phyloP scores from a whole-genome alignment of 495 filamentous ascomycete species.

The Usnea hakonensis region DNA sequence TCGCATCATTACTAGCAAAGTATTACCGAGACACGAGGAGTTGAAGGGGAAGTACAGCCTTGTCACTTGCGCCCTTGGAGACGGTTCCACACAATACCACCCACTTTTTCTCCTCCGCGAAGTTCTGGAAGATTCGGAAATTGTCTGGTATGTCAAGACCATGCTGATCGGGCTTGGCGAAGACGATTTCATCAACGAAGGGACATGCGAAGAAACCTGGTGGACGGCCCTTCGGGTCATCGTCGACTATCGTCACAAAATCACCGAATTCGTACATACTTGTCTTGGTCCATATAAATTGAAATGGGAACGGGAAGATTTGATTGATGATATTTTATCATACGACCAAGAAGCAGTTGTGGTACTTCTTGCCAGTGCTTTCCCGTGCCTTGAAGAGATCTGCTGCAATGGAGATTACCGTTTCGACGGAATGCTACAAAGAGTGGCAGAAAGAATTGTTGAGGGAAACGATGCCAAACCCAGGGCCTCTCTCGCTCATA shows the following conservation, averaged over 20 bases:
- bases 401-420: not conserved
- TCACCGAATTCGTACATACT: not conserved
- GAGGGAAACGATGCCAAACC: not conserved
- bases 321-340: not conserved
- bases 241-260: not conserved
- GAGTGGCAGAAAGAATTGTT: not conserved
- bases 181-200: not conserved
- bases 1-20: not conserved
- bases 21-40: not conserved
- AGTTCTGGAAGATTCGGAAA: not conserved
- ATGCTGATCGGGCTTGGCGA: not conserved
- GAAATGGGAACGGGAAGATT: not conserved
- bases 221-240: not conserved
- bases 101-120: not conserved
- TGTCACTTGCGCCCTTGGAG: not conserved
- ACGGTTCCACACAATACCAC: not conserved
- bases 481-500: not conserved
- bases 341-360: not conserved
- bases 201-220: not conserved
- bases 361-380: not conserved
- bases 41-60: not conserved
- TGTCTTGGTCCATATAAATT: not conserved
- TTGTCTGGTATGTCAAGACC: not conserved
- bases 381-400: not conserved
- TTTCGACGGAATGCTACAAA: not conserved